These are phyloP conservation scores for Microdochium nivale DNA, from an alignment of 2,329 filamentous ascomycete genomes.

Conservation along the genomic window DNA sequence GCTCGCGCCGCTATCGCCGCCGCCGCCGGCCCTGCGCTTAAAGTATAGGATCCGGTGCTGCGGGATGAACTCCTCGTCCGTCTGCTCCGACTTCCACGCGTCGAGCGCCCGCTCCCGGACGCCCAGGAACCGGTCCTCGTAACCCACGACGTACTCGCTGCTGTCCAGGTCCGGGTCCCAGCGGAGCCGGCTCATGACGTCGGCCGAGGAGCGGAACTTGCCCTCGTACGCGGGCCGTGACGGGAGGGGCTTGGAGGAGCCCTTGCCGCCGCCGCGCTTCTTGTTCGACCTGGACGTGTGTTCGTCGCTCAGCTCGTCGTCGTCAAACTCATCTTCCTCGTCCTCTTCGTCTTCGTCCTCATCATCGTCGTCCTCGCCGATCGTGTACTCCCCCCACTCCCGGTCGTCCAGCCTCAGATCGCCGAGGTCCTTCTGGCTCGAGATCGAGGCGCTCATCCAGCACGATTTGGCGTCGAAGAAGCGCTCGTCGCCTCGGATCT, in stretches of 20 bases:
- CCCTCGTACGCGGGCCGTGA: constrained; percentile 23
- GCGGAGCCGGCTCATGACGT: constrained; percentile 50
- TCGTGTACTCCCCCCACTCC: constrained; percentile 38
- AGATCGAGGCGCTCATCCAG: constrained; percentile 37
- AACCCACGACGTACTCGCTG: constrained; percentile 47
- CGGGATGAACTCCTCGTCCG: constrained; percentile 59
- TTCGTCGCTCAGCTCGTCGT: constrained; percentile 13
- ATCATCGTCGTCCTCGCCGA: constrained; percentile 25
- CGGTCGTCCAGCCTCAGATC: constrained; percentile 35
- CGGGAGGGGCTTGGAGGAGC: constrained; percentile 6
- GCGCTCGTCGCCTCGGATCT: constrained; percentile 33
- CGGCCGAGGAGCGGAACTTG: constrained; percentile 47
- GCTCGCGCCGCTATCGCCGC: constrained; percentile 15
- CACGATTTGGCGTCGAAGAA: constrained; percentile 39
- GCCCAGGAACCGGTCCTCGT: constrained; percentile 51
- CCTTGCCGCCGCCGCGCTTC: constrained; percentile 3
- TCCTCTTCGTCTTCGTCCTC: constrained; percentile 32
- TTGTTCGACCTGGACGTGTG: constrained; percentile 10
- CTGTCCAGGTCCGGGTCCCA: constrained; percentile 49
- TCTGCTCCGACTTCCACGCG: constrained; percentile 52
- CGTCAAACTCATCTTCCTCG: constrained; percentile 24
- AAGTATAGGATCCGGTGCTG: constrained; percentile 57
- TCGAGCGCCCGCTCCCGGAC: constrained; percentile 43
- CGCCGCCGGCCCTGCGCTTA: constrained; percentile 31
- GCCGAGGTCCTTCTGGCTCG: constrained; percentile 28